Evolutionary conservation across 192 early-diverging fungal species (phyloP).

Genomic region (Linderina pennispora): DNA sequence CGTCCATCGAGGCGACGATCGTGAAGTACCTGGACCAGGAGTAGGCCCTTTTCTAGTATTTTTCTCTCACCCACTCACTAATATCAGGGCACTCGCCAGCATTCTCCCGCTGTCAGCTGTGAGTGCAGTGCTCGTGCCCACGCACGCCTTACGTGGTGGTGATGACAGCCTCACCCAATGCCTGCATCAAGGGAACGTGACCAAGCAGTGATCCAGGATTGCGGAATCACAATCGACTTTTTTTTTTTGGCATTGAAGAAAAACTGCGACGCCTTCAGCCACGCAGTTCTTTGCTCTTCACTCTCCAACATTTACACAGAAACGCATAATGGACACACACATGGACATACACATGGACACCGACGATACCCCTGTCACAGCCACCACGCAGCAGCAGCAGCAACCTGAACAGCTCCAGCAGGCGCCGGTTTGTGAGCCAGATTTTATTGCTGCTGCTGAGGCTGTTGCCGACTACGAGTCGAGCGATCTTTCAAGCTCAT

Average conservation of each 20-base stretch:
- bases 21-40: conserved; percentile 46
- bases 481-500: conserved; percentile 7
- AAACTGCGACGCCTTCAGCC: no score
- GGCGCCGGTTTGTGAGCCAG: background rate
- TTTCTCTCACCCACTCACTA: background rate
- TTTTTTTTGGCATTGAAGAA: no score
- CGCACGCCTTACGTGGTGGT: no score
- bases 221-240: no score
- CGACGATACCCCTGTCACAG: conserved; percentile 1
- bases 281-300: background rate
- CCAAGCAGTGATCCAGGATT: no score
- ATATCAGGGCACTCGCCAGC: no score
- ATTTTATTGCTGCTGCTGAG: background rate
- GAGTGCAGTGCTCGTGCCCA: no score
- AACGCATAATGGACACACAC: background rate
- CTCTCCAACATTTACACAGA: background rate
- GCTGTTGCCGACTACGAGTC: background rate
- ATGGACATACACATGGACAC: conserved; percentile 1
- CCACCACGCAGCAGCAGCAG: no score
- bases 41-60: background rate
- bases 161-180: no score
- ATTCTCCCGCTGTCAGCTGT: no score
- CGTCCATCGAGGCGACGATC: conserved; percentile 53
- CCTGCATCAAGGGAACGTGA: no score
- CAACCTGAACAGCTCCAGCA: no score